These are phyloP conservation scores for Rhizopus arrhizus DNA, from an alignment of 371 early-diverging fungal genomes.

Conservation along the genomic window DNA sequence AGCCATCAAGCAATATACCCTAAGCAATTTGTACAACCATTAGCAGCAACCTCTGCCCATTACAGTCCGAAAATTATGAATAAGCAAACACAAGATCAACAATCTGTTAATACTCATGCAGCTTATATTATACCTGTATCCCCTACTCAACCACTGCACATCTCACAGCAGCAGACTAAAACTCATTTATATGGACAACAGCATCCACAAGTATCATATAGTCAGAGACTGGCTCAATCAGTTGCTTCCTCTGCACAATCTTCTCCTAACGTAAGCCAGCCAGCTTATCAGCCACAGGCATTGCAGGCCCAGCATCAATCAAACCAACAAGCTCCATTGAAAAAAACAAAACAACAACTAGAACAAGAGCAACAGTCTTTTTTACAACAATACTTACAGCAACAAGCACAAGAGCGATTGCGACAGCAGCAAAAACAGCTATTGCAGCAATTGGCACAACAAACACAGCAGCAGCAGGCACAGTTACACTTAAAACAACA, in stretches of 20 bases:
- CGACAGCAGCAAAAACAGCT: not conserved
- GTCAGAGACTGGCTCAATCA: not conserved
- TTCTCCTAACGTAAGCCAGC: not conserved
- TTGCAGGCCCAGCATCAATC: not conserved
- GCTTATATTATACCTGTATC: not conserved
- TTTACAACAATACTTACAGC: slow-evolving; percentile 2
- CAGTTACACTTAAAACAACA: not conserved
- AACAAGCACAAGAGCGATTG: slow-evolving; percentile 1
- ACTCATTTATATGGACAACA: not conserved
- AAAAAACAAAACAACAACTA: not conserved
- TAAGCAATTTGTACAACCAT: not conserved
- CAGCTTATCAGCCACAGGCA: not conserved
- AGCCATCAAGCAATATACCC: not conserved
- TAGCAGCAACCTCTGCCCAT: not conserved
- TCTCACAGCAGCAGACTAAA: not conserved
- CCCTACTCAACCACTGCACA: not conserved
- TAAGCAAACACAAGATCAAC: not conserved
- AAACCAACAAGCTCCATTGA: slow-evolving; percentile 3
- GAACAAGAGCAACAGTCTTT: not conserved
- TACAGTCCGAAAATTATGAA: not conserved
- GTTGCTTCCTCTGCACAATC: not conserved
- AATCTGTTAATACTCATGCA: not conserved
- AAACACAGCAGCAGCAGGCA: slow-evolving; percentile 4
- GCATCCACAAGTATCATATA: not conserved
- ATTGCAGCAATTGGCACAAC: slow-evolving; percentile 1